Evolutionary conservation across 768 basidiomycete species (phyloP).

Genomic region (Lentinula aciculospora): DNA sequence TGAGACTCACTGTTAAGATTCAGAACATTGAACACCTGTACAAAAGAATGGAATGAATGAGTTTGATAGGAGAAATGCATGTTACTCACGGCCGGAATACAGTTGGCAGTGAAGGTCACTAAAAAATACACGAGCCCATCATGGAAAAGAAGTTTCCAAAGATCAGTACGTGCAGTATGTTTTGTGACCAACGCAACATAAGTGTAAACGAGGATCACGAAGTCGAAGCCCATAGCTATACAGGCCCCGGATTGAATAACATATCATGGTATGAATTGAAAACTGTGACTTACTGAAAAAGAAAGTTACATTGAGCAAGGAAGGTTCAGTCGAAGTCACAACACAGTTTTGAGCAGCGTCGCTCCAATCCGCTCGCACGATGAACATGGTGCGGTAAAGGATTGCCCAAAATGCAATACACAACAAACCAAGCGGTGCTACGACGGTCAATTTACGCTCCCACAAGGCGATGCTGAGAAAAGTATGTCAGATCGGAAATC

Average conservation of each 20-base stretch:
- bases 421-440: conserved; percentile 44
- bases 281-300: conserved; percentile 55
- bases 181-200: conserved; percentile 45
- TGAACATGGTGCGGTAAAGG: conserved; percentile 65
- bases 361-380: conserved; percentile 54
- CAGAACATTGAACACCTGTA: conserved; percentile 50
- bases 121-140: conserved; percentile 70
- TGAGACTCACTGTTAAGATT: conserved; percentile 49
- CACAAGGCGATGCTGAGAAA: conserved; percentile 57
- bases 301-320: conserved; percentile 58
- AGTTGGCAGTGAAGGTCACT: conserved; percentile 59
- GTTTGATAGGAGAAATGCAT: conserved; percentile 4
- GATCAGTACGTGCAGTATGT: conserved; percentile 47
- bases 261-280: background rate
- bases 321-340: conserved; percentile 47
- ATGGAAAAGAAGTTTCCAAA: conserved; percentile 69
- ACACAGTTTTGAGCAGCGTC: conserved; percentile 33
- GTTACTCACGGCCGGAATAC: conserved; percentile 55
- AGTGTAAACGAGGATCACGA: conserved; percentile 53
- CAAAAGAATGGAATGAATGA: background rate
- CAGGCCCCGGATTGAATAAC: background rate
- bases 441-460: conserved; percentile 50
- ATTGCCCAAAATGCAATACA: conserved; percentile 63
- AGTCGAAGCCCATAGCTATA: conserved; percentile 66
- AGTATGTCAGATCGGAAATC: background rate